Percentiles rank a stretch among this genome's conserved stretches.
Conservation (phyloP, 2,329 filamentous ascomycete genomes). For the Fusarium nematophilum region DNA sequence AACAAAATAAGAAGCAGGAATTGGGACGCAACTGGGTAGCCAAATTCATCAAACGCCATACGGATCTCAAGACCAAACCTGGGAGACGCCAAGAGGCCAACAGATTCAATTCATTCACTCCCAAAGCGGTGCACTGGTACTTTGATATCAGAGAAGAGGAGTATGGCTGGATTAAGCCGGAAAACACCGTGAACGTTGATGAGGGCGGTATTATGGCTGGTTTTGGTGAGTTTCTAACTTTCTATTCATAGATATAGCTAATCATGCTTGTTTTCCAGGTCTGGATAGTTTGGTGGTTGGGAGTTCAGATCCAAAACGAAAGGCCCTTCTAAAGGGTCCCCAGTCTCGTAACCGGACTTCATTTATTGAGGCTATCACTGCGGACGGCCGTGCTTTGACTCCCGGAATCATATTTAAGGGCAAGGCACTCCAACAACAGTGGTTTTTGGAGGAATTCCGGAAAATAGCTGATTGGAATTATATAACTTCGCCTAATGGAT, state of each 20-base stretch:
- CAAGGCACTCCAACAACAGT: conserved; percentile 16
- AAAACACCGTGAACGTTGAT: conserved; percentile 9
- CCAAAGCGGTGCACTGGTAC: conserved; percentile 15
- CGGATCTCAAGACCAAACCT: conserved; percentile 1
- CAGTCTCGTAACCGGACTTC: conserved; percentile 13
- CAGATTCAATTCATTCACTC: conserved; percentile 11
- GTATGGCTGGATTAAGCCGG: conserved; percentile 12
- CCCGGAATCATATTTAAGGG: conserved; percentile 24
- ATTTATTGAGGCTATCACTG: conserved; percentile 16
- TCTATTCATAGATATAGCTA: background rate
- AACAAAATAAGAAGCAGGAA: too few relatives aligned
- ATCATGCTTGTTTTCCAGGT: background rate
- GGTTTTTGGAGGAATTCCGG: conserved; percentile 16
- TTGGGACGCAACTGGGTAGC: background rate
- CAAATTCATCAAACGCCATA: background rate
- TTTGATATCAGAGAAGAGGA: conserved; percentile 4
- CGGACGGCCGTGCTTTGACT: background rate
- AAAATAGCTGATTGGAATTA: conserved; percentile 19
- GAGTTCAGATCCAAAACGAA: conserved; percentile 5
- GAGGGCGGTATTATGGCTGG: conserved; percentile 9
- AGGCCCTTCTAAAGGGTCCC: conserved; percentile 16
- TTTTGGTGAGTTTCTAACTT: background rate
- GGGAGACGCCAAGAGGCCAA: conserved; percentile 7
- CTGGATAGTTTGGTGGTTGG: conserved; percentile 10
- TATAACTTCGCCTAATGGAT: conserved; percentile 7